Conservation (phyloP, 2,329 filamentous ascomycete genomes). For the Aureobasidium sp. region DNA sequence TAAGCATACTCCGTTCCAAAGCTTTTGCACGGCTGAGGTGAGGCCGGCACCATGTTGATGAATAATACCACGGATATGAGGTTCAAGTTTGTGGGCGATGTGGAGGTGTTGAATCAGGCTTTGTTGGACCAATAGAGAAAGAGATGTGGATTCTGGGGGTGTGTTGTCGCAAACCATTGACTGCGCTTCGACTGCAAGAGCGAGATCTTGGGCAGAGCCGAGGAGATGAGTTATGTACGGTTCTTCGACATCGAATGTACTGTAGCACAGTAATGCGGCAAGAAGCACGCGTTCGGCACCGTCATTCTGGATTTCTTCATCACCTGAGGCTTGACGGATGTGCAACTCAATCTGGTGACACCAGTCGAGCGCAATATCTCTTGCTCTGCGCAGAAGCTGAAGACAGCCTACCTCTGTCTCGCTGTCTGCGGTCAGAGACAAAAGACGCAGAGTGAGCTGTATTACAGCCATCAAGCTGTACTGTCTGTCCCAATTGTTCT, state of each 20-base stretch:
- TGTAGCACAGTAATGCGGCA: conserved; percentile 50
- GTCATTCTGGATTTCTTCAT: not conserved
- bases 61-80: not conserved
- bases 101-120: conserved; percentile 44
- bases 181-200: conserved; percentile 33
- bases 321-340: conserved; percentile 32
- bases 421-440: conserved; percentile 18
- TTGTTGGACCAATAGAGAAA: conserved; percentile 31
- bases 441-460: conserved; percentile 31
- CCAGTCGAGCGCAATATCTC: conserved; percentile 45
- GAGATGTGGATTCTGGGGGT: conserved; percentile 31
- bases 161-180: conserved; percentile 43
- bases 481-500: conserved; percentile 52
- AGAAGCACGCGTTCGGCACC: conserved; percentile 29
- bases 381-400: conserved; percentile 33
- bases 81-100: conserved; percentile 28
- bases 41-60: not conserved
- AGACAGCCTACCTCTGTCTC: conserved; percentile 12
- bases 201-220: conserved; percentile 18
- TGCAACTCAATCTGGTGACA: conserved; percentile 41
- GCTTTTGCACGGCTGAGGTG: not conserved
- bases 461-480: conserved; percentile 53
- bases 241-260: conserved; percentile 36
- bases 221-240: conserved; percentile 19
- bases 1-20: not conserved